Base-by-base conservation (phyloP, 2,329 filamentous ascomycete genomes). In the Clonostachys solani region DNA sequence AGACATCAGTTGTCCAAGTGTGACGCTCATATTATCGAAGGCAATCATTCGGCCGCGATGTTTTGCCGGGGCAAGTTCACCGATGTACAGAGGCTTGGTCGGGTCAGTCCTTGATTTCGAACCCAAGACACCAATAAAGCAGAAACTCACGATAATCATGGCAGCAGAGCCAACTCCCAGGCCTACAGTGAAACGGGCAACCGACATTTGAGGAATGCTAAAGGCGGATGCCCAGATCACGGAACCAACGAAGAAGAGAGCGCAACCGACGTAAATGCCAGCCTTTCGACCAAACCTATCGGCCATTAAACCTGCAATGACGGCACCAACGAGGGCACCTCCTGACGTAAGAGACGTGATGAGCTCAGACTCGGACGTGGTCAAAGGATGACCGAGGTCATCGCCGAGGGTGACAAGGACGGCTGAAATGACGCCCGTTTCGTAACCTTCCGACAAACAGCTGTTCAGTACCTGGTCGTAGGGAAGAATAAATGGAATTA, bases 291-390 rank as follows among this genome's bases (percentile, higher is more conserved):
- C 59, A 37, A 56, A 60, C 5, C 50, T 50, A 40, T 61, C 58
- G 2, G 57, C 59, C 5, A 54, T 53, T 1, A 51, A 44, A 29
- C 58, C 58, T 13, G 58, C 58, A 29, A 60, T 55, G 16, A 60
- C 53, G 19, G 58, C 58, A 12, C 58, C 58, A 7, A 60, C 47
- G 9, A 60, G 56, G 13, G 58, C 58, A 36, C 58, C 58, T 2
- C 69, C 74, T 7, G 70, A 74, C 18, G 69, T 75, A 16, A 78
- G 65, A 0, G 74, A 77, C 1, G 75, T 78, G 33, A 78, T 68
- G 29, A 78, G 60, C 52, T 79, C 74, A 51, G 74, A 70, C 49
- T 79, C 73, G 5, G 62, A 65, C 6, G 68, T 64, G 23, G 52
- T 61, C 5, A 74, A 57, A 10, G 60, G 60, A 33, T 66, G 61